Percentiles rank a stretch among this genome's conserved stretches.
Evolutionary conservation across 108 stramenopile genomes (phyloP).

Genomic region (Cyclotella atomus): DNA sequence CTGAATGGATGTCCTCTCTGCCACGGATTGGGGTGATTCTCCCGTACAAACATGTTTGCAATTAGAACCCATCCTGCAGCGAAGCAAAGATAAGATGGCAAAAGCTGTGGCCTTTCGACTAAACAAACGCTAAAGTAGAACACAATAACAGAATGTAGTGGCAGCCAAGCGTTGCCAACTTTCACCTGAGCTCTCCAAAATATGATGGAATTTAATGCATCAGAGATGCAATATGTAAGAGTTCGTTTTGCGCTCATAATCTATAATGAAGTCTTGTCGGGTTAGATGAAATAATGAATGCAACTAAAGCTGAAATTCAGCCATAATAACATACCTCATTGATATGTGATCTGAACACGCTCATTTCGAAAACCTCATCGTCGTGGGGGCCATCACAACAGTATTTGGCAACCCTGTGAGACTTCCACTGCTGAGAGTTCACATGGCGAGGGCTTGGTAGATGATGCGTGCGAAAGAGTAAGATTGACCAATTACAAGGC

Average conservation of each 20-base stretch:
- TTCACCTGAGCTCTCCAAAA: constrained; percentile 82
- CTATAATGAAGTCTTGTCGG: too few relatives aligned
- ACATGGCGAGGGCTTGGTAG: too few relatives aligned
- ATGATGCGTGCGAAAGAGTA: too few relatives aligned
- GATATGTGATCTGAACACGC: constrained; percentile 67
- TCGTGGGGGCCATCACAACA: constrained; percentile 46
- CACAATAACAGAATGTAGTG: constrained; percentile 68
- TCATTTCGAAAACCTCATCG: constrained; percentile 67
- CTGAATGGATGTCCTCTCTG: constrained; percentile 60
- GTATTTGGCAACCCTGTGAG: constrained; percentile 64
- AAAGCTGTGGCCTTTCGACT: constrained; percentile 67
- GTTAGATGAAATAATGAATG: too few relatives aligned
- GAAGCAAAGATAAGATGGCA: constrained; percentile 50
- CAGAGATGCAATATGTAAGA: constrained; percentile 32
- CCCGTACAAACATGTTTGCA: constrained; percentile 58
- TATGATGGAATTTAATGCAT: constrained; percentile 55
- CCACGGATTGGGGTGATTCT: constrained; percentile 81
- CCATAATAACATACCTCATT: too few relatives aligned
- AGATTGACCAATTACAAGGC: too few relatives aligned
- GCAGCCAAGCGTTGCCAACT: constrained; percentile 53
- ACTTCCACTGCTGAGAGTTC: constrained; percentile 64
- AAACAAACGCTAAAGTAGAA: constrained; percentile 55
- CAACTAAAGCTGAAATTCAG: too few relatives aligned
- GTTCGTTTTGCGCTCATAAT: constrained; percentile 60
- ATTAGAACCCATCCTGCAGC: constrained; percentile 74